Evolutionary conservation across 169 alveolate species (phyloP), one percentile per base, ranked within the genome.

Genomic region (Perkinsus marinus): DNA sequence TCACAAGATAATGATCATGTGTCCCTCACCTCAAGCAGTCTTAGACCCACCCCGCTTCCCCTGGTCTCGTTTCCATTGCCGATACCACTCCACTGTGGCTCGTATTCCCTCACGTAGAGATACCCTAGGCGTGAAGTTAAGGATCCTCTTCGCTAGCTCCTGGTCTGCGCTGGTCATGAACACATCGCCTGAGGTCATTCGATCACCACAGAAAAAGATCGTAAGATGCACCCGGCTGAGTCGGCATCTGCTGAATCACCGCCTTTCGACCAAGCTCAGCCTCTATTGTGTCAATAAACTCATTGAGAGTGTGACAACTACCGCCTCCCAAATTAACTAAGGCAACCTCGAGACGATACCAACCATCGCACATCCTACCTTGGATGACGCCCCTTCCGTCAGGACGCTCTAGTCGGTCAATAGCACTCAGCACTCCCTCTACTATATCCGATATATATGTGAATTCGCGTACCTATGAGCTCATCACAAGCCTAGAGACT

Each of bases 391-490:
- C n/a, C 19, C 39, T 91, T 13, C 19, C 93, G n/a, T n/a, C n/a
- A n/a, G n/a, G n/a, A n/a, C n/a, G n/a, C 93, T 43, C n/a, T n/a
- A n/a, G n/a, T n/a, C n/a, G n/a, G 30, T 90, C 92, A 17, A 92
- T 43, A 7, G 93, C 90, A 0, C 43, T 39, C 41, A 90, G n/a
- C 19, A 92, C 68, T 37, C 93, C 93, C 30, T 68, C 68, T 19
- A 92, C 93, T 26, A 92, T 90, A 39, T 92, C 93, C 10, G 90
- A 38, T 26, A 92, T 43, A n/a, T n/a, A n/a, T n/a, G n/a, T n/a
- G n/a, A n/a, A n/a, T n/a, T n/a, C n/a, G n/a, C n/a, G n/a, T n/a
- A n/a, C n/a, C n/a, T n/a, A n/a, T n/a, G n/a, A n/a, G n/a, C n/a
- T n/a, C n/a, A n/a, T n/a, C n/a, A n/a, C n/a, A n/a, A n/a, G n/a